Conservation (phyloP, 306 rosid species). For the Casuarina equisetifolia region DNA sequence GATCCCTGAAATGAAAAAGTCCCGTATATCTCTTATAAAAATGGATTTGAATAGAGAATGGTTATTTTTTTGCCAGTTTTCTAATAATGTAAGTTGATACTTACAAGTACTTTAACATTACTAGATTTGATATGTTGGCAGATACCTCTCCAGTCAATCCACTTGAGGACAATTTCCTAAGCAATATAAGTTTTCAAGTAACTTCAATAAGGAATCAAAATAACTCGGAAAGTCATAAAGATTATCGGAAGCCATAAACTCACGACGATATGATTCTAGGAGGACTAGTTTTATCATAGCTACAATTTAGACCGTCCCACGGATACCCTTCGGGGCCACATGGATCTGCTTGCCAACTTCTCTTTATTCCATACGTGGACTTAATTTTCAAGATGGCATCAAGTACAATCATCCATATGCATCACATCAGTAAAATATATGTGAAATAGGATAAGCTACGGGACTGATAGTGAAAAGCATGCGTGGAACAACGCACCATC, state of each 20-base stretch:
- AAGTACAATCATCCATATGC: slow-evolving; percentile 26
- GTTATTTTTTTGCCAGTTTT: not conserved
- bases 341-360: slow-evolving; percentile 68
- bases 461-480: not conserved
- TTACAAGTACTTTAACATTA: slow-evolving; percentile 46
- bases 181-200: slow-evolving; percentile 11
- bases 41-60: not conserved
- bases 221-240: not conserved
- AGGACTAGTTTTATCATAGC: slow-evolving; percentile 4
- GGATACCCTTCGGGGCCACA: slow-evolving; percentile 39
- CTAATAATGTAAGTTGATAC: slow-evolving; percentile 14
- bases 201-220: not conserved
- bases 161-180: slow-evolving; percentile 49
- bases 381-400: slow-evolving; percentile 53
- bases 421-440: too few relatives aligned
- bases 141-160: slow-evolving; percentile 43
- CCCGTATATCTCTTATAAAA: not conserved
- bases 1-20: slow-evolving; percentile 44
- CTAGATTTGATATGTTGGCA: slow-evolving; percentile 36
- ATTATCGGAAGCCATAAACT: slow-evolving; percentile 18
- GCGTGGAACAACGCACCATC: slow-evolving; percentile 31
- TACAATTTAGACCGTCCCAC: slow-evolving; percentile 63
- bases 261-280: slow-evolving; percentile 56
- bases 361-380: slow-evolving; percentile 39
- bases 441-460: not conserved